Base-by-base conservation (phyloP, 1,139 yeast species). In the Hanseniaspora gamundiae region DNA sequence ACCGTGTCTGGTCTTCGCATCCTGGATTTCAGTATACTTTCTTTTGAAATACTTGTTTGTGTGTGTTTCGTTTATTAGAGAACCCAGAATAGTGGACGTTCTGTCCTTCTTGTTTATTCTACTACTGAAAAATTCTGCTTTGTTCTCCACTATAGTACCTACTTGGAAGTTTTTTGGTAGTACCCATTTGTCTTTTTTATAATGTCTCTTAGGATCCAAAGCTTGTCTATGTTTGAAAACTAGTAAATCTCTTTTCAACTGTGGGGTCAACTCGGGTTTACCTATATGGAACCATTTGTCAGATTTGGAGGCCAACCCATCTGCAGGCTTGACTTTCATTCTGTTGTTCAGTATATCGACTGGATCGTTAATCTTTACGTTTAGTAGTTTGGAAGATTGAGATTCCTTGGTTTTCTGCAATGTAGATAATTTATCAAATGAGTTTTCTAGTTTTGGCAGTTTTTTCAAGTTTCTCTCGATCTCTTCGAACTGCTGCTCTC, bases 171-270 rank as follows among this genome's bases (percentile, higher is more conserved):
- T 76, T 56, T 84, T 86, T 19, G 95, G 94, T 5, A 75, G 70
- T 45, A 72, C 73, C 81, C 94, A 84, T 22, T 35, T 50, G 47
- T 83, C 93, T 61, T 85, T 85, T 64, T 84, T 86, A 65, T 91
- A 91, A 64, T 87, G 95, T 56, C 97, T 76, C 64, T 91, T 91
- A 4, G 97, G 97, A 59, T 91, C 98, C 51, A 91, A 71, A 17
- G 91, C 95, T 49, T 82, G 80, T 64, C 98, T 78, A 68, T 88
- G 85, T 57, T 85, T 80, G 47, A 91, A 70, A 28, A 91, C 66
- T 58, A 78, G 70, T 54, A 93, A 62, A 61, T 91, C 97, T 48
- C 95, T 71, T 56, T 81, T 83, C 28, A 84, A 60, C 40, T 72
- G 73, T 2, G 81, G 76, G 0, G 94, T 84, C 51, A 87, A 64